Evolutionary conservation across 495 filamentous ascomycete species (phyloP), one percentile per base, ranked within the genome.

Genomic region (Bathelium albidoporum): DNA sequence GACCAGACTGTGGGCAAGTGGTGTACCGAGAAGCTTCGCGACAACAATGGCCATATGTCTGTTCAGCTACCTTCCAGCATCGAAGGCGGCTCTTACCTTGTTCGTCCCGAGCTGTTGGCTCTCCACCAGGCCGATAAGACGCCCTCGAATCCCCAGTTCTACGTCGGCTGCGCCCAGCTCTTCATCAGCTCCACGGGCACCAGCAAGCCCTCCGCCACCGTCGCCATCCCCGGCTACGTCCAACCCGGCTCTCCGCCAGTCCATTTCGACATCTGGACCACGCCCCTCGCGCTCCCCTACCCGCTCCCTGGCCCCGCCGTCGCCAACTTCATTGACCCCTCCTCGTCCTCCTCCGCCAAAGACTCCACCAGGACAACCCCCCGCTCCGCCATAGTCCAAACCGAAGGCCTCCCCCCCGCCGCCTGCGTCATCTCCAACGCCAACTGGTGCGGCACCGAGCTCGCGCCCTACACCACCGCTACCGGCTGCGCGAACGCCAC

Each of bases 131-230:
- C 83, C 24, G 76, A 79, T 65, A 77, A 81, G 60, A 71, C 67
- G 28, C 49, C 49, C 20, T 55, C 49, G n/a, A 78, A 87, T 60
- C 85, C 89, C 11, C 83, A 86, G 68, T 86, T 85, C 71, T 89
- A 83, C 68, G 76, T 81, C 55, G 85, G 85, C 22, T 93, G 89
- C 72, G 85, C 84, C 0, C 89, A 93, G 72, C 72, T 90, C 26
- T 87, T 81, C 70, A 62, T 91, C 26, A 61, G 80, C 55, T 79
- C 79, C 4, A 71, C 66, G 12, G 81, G 78, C 20, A 76, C 72
- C 24, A 64, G 74, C 0, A 68, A 69, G 62, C 86, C 69, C 2
- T 68, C 58, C 63, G 67, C 69, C 66, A 82, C 73, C 1, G 85
- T 87, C 60, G 73, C 71, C 34, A 90, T 92, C 67, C 87, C 87